Conservation (phyloP, 306 rosid genomes). For the Trifolium subterraneum region DNA sequence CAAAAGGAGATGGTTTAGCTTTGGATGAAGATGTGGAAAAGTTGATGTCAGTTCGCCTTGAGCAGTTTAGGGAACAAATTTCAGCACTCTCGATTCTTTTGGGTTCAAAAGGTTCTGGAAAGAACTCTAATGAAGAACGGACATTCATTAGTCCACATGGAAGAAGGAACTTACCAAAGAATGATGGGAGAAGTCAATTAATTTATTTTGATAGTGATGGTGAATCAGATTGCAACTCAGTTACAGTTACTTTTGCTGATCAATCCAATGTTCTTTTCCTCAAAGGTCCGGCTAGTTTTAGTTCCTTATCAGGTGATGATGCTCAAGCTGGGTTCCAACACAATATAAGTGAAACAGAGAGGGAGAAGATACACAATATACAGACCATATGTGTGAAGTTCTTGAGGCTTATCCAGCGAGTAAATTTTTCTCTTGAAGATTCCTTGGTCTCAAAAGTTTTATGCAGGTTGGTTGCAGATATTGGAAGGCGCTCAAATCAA, state of each 20-base stretch:
- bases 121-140: constrained; percentile 37
- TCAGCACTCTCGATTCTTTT: constrained; percentile 48
- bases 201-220: constrained; percentile 20
- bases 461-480: constrained; percentile 51
- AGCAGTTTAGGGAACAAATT: constrained; percentile 52
- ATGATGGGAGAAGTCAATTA: constrained; percentile 34
- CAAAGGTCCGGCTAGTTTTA: constrained; percentile 36
- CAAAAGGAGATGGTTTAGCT: constrained; percentile 31
- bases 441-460: constrained; percentile 52
- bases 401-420: constrained; percentile 56
- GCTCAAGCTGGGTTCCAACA: constrained; percentile 39
- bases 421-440: constrained; percentile 52
- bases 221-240: constrained; percentile 41
- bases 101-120: constrained; percentile 40
- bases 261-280: constrained; percentile 38
- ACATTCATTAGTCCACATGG: constrained; percentile 26
- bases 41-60: constrained; percentile 41
- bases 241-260: constrained; percentile 39
- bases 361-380: constrained; percentile 45
- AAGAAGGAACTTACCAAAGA: constrained; percentile 32
- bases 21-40: constrained; percentile 42
- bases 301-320: constrained; percentile 36
- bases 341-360: constrained; percentile 47
- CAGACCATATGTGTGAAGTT: constrained; percentile 48
- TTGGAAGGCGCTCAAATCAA: constrained; percentile 47